Base-by-base conservation (phyloP, 805 yeast genomes). In the Ogataea populi-albae region DNA sequence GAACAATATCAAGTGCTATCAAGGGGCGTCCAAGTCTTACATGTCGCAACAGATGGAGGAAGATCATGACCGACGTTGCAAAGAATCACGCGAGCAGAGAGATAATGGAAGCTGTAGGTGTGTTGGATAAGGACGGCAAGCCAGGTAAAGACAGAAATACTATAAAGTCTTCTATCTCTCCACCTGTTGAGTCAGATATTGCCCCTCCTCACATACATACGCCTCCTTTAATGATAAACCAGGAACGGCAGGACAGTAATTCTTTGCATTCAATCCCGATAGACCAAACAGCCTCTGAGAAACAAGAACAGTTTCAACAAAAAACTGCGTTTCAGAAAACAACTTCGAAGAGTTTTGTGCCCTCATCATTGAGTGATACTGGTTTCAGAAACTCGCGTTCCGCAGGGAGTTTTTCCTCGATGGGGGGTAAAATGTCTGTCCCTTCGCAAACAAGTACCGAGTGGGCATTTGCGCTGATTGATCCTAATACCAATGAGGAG, bases 21-120 rank as follows among this genome's bases (percentile, higher is more conserved):
- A 71, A 74, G 26, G 82, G 89, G 29, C 66, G 98, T 37, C 95
- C 97, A 4, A 80, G 93, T 43, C 70, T 89, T 38, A 86, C 95
- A 1, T 88, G 96, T 57, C 68, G 98, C 43, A 89, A 89, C 61
- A 70, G 96, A 43, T 89, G 96, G 96, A 73, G 96, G 48, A 87
- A 85, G 52, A 74, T 86, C 22, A 81, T 83, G 39, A 82, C 89
- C 1, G 79, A 77, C 46, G 86, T 83, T 25, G 86, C 79, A 4
- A 62, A 85, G 54, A 81, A 81, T 21, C 71, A 73, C 46, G 87
- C 89, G 0, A 57, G 67, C 26, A 67, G 69, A 5, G 66, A 64
- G 17, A 74, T 84, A 29, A 70, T 69, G 49, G 59, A 61, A 37
- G 86, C 83, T 34, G 83, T 83, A 15, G 78, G 79, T 32, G 68